These are phyloP conservation scores for Kodamaea arcana DNA, from an alignment of 1,139 yeast species.

Conservation along the genomic window DNA sequence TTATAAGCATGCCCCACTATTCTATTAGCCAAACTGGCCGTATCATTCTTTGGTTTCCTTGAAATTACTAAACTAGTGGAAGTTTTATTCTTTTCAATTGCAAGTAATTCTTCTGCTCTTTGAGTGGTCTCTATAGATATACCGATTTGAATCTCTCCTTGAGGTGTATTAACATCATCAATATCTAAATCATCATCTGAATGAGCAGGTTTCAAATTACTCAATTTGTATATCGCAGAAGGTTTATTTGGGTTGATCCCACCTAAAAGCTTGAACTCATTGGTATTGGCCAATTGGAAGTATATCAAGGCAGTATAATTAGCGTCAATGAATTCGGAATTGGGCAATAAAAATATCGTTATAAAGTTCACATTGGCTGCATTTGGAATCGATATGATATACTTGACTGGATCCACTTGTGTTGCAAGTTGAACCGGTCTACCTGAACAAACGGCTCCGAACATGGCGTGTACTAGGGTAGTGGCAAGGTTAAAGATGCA, in stretches of 20 bases:
- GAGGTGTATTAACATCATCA: constrained; percentile 10
- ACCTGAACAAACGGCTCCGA: constrained; percentile 57
- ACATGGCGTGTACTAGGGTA: constrained; percentile 26
- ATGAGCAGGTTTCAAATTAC: constrained; percentile 41
- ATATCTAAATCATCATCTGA: constrained; percentile 23
- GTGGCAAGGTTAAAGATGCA: no score
- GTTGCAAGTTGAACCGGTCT: constrained; percentile 52
- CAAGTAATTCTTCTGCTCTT: constrained; percentile 53
- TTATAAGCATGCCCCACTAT: constrained; percentile 92
- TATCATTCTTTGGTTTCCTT: constrained; percentile 11
- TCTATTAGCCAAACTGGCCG: constrained; percentile 68
- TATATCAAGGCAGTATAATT: constrained; percentile 79
- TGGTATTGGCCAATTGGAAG: constrained; percentile 70
- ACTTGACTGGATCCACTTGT: constrained; percentile 63
- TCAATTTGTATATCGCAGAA: constrained; percentile 84
- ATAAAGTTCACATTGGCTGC: constrained; percentile 67
- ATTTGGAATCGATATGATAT: constrained; percentile 56
- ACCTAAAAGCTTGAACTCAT: constrained; percentile 77
- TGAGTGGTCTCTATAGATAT: constrained; percentile 78
- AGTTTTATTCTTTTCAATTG: constrained; percentile 27
- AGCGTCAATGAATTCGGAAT: constrained; percentile 56
- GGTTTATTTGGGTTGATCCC: constrained; percentile 72
- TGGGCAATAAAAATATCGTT: constrained; percentile 74
- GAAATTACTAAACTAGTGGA: neutral
- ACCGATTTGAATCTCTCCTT: constrained; percentile 58